Evolutionary conservation across 805 yeast species (phyloP).

Genomic region (Metschnikowia shivogae): DNA sequence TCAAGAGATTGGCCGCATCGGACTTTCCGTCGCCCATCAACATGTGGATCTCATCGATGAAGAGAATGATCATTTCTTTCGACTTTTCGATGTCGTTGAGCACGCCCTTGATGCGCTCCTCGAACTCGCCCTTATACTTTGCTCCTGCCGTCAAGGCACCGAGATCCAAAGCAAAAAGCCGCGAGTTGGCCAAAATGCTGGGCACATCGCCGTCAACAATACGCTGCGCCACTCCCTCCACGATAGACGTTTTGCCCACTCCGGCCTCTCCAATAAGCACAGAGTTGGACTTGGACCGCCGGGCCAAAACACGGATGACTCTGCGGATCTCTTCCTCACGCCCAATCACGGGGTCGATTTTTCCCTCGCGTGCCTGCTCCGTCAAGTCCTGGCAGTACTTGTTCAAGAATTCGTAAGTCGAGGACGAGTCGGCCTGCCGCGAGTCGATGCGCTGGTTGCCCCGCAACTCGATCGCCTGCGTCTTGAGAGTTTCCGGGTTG

Average conservation of each 20-base stretch:
- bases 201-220: slow-evolving; percentile 96
- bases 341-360: slow-evolving; percentile 96
- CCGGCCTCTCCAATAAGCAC: slow-evolving; percentile 98
- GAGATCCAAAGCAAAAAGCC: slow-evolving; percentile 81
- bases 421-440: slow-evolving; percentile 87
- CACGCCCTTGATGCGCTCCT: slow-evolving; percentile 96
- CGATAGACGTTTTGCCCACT: slow-evolving; percentile 97
- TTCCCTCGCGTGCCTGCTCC: slow-evolving; percentile 88
- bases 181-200: slow-evolving; percentile 72
- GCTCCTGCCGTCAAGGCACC: slow-evolving; percentile 99
- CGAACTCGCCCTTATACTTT: slow-evolving; percentile 97
- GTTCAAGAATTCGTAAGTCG: slow-evolving; percentile 73
- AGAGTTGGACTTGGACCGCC: slow-evolving; percentile 95
- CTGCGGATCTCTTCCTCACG: slow-evolving; percentile 98
- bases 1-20: slow-evolving; percentile 93
- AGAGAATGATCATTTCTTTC: slow-evolving; percentile 77
- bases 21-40: slow-evolving; percentile 98
- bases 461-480: slow-evolving; percentile 74
- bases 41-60: slow-evolving; percentile 98
- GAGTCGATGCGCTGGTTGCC: slow-evolving; percentile 92
- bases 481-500: slow-evolving; percentile 66
- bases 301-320: slow-evolving; percentile 90
- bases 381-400: slow-evolving; percentile 95
- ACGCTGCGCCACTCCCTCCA: slow-evolving; percentile 98
- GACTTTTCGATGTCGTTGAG: slow-evolving; percentile 89